Conservation (phyloP, 495 filamentous ascomycete genomes). For the Penicillium bovifimosum region DNA sequence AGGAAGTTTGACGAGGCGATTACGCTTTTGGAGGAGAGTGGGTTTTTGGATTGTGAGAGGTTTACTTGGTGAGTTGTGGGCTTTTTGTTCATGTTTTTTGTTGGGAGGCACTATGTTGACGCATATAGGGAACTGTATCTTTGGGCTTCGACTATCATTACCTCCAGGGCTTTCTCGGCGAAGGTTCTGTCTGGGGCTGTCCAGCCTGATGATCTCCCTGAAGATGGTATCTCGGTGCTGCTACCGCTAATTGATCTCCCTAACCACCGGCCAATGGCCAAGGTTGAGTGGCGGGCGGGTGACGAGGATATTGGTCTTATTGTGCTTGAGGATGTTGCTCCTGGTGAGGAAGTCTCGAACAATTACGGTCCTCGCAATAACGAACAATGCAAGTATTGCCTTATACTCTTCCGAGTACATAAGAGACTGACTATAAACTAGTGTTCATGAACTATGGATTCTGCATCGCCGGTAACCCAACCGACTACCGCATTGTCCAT, state of each 20-base stretch:
- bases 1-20: slow-evolving; percentile 45
- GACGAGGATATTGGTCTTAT: slow-evolving; percentile 42
- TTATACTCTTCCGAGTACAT: background rate
- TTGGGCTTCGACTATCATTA: slow-evolving; percentile 60
- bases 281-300: slow-evolving; percentile 57
- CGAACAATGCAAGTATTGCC: slow-evolving; percentile 50
- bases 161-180: slow-evolving; percentile 50
- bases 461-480: slow-evolving; percentile 51
- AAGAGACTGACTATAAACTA: slow-evolving; percentile 17
- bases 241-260: slow-evolving; percentile 57
- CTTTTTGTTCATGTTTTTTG: too few species aligned
- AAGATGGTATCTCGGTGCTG: slow-evolving; percentile 46
- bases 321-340: slow-evolving; percentile 38
- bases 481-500: slow-evolving; percentile 48
- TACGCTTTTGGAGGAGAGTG: slow-evolving; percentile 27
- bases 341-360: slow-evolving; percentile 55
- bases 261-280: slow-evolving; percentile 54
- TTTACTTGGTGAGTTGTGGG: slow-evolving; percentile 43
- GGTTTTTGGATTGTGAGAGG: slow-evolving; percentile 24
- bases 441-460: slow-evolving; percentile 68
- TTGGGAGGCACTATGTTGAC: too few species aligned
- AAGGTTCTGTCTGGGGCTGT: slow-evolving; percentile 41
- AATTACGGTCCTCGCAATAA: slow-evolving; percentile 67
- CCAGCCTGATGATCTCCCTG: slow-evolving; percentile 25
- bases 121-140: slow-evolving; percentile 60